Base-by-base conservation (phyloP, 306 rosid species). In the Benincasa hispida region DNA sequence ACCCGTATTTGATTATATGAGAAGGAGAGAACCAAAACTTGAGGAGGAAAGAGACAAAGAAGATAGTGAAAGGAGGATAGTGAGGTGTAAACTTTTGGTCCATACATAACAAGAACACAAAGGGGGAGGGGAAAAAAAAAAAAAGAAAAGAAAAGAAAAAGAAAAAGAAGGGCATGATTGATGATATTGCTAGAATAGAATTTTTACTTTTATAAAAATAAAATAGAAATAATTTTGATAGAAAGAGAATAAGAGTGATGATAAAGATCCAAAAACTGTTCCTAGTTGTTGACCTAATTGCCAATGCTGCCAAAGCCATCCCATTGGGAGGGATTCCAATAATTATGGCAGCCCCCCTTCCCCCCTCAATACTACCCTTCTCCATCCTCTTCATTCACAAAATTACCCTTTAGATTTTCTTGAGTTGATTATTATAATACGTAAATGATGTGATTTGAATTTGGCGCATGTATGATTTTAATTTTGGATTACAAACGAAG, bases 241-340 rank as follows among this genome's bases (percentile, higher is more conserved):
- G 7, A 74, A 77, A 6, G 21, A 30, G 56, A 32, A 66, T 48
- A 17, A 12, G 34, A 45, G 45, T 25, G 78, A 83, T 25, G 78
- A 83, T 11, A 74, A 77, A 57, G 68, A 72, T 62, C 77, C 75
- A 69, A 81, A 59, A 73, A 66, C 72, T 76, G 79, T 76, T 76
- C 59, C 72, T 8, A 72, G 34, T 72, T 84, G 82, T 79, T 81
- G 86, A 86, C 83, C 69, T 77, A 10, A 75, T 62, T 25, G 80
- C 57, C 19, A 79, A 81, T 86, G 83, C 86, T 77, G 83, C 87
- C 92, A 84, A 83, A 67, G 70, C 76, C 27, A 65, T 6, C 72
- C 37, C 79, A 81, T 32, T 58, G 74, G 81, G 78, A 34, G 56
- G 83, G 69, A 21, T 72, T 77, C 73, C 84, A 81, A 79, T 75